These are phyloP conservation scores for Xanthoconium stramineum DNA, from an alignment of 768 basidiomycete genomes.

Conservation along the genomic window DNA sequence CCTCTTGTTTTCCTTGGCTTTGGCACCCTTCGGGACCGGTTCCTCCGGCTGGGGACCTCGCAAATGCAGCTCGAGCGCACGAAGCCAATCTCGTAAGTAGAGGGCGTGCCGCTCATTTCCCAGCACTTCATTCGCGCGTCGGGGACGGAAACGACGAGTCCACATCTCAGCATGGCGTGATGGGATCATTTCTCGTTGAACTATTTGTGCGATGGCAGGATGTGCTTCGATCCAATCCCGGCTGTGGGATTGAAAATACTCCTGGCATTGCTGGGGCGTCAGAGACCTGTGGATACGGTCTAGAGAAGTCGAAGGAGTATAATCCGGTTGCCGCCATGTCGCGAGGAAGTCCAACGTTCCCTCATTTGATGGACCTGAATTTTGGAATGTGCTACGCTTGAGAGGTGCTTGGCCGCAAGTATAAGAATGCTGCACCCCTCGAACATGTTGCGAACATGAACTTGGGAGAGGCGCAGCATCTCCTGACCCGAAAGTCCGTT, in stretches of 20 bases:
- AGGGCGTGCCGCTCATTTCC: constrained; percentile 71
- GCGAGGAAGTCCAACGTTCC: constrained; percentile 20
- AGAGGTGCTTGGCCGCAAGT: constrained; percentile 7
- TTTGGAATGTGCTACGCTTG: constrained; percentile 6
- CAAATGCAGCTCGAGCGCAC: constrained; percentile 61
- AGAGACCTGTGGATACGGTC: constrained; percentile 1
- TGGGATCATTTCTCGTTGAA: constrained; percentile 7
- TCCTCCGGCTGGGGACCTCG: constrained; percentile 8
- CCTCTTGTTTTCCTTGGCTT: constrained; percentile 14
- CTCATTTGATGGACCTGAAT: constrained; percentile 2
- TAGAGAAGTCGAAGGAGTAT: neutral
- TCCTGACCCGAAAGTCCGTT: constrained; percentile 1
- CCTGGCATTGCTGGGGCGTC: constrained; percentile 17
- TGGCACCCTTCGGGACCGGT: neutral
- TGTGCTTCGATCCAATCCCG: constrained; percentile 33
- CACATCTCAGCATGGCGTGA: constrained; percentile 47
- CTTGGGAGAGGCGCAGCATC: constrained; percentile 46
- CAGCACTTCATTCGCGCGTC: constrained; percentile 67
- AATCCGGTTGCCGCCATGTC: neutral
- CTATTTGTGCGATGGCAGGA: constrained; percentile 49
- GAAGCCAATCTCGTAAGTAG: constrained; percentile 78
- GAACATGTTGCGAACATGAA: constrained; percentile 54
- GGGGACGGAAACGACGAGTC: constrained; percentile 75
- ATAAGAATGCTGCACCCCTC: constrained; percentile 50
- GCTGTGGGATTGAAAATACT: constrained; percentile 9